Conservation (phyloP, 345 rosid species). For the Barbarea vulgaris region DNA sequence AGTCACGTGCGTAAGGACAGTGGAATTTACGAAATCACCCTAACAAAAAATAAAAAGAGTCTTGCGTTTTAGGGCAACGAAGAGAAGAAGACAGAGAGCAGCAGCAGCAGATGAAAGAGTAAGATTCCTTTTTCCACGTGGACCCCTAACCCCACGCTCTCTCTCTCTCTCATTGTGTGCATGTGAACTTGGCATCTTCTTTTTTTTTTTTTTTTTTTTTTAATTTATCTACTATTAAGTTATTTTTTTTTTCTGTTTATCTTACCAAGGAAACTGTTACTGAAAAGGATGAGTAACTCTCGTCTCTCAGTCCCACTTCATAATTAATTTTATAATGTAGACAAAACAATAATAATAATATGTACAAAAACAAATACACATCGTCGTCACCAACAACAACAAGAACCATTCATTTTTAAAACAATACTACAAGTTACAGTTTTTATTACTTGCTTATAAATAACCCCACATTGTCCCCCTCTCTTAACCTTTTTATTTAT, state of each 20-base stretch:
- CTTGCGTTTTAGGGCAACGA: conserved; percentile 41
- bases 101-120: conserved; percentile 18
- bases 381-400: conserved; percentile 11
- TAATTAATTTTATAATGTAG: conserved; percentile 24
- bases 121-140: conserved; percentile 44
- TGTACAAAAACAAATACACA: conserved; percentile 33
- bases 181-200: conserved; percentile 46
- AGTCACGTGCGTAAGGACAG: conserved; percentile 25
- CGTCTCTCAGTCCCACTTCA: conserved; percentile 31
- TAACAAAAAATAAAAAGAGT: neutral
- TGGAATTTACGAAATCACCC: neutral
- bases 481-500: conserved; percentile 12
- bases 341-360: conserved; percentile 32
- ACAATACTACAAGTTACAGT: conserved; percentile 27
- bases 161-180: conserved; percentile 42
- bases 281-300: conserved; percentile 45
- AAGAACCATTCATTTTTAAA: conserved; percentile 29
- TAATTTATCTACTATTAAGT: neutral
- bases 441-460: conserved; percentile 7
- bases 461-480: conserved; percentile 29
- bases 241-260: conserved; percentile 22
- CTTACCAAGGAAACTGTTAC: conserved; percentile 42
- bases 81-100: conserved; percentile 22
- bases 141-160: conserved; percentile 42
- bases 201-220: neutral